These are phyloP conservation scores for Aspergillus unguis DNA, from an alignment of 2,329 filamentous ascomycete species.

Conservation along the genomic window DNA sequence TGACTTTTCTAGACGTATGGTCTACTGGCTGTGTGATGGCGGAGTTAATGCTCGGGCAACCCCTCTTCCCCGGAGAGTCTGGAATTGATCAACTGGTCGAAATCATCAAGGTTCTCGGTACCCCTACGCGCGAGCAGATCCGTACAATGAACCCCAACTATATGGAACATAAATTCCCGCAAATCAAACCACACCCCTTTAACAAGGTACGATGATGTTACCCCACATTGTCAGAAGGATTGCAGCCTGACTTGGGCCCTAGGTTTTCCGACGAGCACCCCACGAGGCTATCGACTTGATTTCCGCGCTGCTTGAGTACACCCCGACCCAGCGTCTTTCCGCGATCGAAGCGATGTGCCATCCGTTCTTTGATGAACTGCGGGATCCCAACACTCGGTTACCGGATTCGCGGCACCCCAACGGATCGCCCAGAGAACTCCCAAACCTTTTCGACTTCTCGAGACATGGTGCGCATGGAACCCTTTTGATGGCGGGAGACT, in stretches of 20 bases:
- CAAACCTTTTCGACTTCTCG: constrained; percentile 87
- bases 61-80: constrained; percentile 95
- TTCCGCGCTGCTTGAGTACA: constrained; percentile 90
- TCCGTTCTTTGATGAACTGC: constrained; percentile 95
- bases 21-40: constrained; percentile 99
- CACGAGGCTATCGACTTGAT: constrained; percentile 92
- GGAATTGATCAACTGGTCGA: constrained; percentile 98
- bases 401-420: constrained; percentile 91
- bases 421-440: constrained; percentile 75
- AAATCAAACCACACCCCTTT: constrained; percentile 99
- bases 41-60: constrained; percentile 97
- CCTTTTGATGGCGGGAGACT: neutral
- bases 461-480: constrained; percentile 69
- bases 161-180: constrained; percentile 99
- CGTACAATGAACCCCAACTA: constrained; percentile 99
- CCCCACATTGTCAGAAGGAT: neutral
- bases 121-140: constrained; percentile 94
- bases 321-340: constrained; percentile 88
- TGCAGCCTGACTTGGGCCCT: constrained; percentile 20
- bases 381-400: constrained; percentile 84
- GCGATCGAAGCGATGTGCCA: constrained; percentile 97
- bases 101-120: constrained; percentile 98
- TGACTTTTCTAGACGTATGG: constrained; percentile 74
- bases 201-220: constrained; percentile 62
- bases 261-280: constrained; percentile 96